Evolutionary conservation across 441 rosid species (phyloP).

Genomic region (Jatropha multifida): DNA sequence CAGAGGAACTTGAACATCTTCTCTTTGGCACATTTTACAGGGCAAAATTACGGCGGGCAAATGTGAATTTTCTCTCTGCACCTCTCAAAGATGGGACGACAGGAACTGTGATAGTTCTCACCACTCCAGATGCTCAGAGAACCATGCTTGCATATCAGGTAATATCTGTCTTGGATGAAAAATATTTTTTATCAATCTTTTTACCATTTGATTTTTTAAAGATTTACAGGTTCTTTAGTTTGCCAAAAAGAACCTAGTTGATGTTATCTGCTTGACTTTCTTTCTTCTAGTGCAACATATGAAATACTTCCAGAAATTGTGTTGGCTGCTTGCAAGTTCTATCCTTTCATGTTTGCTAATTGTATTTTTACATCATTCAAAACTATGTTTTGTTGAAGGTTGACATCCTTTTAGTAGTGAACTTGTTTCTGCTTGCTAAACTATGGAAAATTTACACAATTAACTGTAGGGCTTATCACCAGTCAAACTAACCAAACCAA

Average conservation of each 20-base stretch:
- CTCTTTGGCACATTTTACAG: constrained; percentile 34
- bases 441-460: not conserved
- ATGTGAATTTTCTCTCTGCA: constrained; percentile 78
- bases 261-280: not conserved
- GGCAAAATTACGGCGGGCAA: constrained; percentile 74
- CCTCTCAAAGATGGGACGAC: constrained; percentile 91
- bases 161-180: constrained; percentile 8
- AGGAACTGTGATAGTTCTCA: constrained; percentile 95
- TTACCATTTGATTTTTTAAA: constrained; percentile 9
- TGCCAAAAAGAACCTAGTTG: not conserved
- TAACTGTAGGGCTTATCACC: no score
- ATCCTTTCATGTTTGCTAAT: not conserved
- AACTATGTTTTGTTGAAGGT: not conserved
- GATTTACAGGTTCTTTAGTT: constrained; percentile 3
- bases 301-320: not conserved
- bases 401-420: not conserved
- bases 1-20: not conserved
- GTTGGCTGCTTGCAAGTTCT: not conserved
- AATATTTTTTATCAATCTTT: not conserved
- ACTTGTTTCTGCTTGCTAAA: not conserved
- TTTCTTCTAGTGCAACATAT: not conserved
- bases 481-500: no score
- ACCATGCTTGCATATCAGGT: constrained; percentile 99
- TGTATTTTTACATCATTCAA: not conserved
- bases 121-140: constrained; percentile 95